phyloP scores from a whole-genome alignment of 176 grass and related monocot genomes.

The Chrysopogon serrulatus region DNA sequence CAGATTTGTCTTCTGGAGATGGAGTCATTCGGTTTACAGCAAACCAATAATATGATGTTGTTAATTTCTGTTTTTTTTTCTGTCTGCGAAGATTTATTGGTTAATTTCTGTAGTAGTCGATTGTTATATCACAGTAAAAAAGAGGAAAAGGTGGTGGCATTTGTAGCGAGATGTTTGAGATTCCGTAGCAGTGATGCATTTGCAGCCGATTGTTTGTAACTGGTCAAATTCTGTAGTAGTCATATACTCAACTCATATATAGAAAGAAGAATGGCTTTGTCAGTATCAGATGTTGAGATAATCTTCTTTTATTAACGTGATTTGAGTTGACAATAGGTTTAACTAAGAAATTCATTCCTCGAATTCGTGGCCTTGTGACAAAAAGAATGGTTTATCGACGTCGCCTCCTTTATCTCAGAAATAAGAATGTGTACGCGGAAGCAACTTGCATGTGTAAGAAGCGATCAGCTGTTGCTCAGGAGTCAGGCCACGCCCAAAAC shows the following conservation, averaged over 20 bases:
- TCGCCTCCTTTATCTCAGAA: too few relatives aligned
- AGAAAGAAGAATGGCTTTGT: neutral
- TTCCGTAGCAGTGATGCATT: neutral
- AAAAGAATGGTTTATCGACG: too few relatives aligned
- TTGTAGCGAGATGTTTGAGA: constrained; percentile 24
- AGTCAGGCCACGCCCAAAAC: too few relatives aligned
- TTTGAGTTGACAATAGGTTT: neutral
- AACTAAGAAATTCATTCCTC: neutral
- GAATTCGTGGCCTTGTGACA: too few relatives aligned
- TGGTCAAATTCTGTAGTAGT: neutral
- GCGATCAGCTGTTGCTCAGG: too few relatives aligned
- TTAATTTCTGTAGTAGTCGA: constrained; percentile 38
- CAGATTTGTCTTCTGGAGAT: constrained; percentile 17
- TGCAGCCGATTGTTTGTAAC: neutral
- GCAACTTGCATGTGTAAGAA: too few relatives aligned
- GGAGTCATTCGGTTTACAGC: constrained; percentile 33
- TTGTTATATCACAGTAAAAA: constrained; percentile 28
- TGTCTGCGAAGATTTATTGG: constrained; percentile 28
- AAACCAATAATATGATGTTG: constrained; percentile 28
- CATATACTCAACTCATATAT: neutral
- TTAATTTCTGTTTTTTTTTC: constrained; percentile 30
- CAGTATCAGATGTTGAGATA: neutral
- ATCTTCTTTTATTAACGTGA: neutral
- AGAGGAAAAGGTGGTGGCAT: constrained; percentile 1
- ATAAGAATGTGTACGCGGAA: too few relatives aligned